Percentiles rank a stretch among this genome's conserved stretches.
Evolutionary conservation across 345 rosid species (phyloP).

Genomic region (Citrus trifoliata): DNA sequence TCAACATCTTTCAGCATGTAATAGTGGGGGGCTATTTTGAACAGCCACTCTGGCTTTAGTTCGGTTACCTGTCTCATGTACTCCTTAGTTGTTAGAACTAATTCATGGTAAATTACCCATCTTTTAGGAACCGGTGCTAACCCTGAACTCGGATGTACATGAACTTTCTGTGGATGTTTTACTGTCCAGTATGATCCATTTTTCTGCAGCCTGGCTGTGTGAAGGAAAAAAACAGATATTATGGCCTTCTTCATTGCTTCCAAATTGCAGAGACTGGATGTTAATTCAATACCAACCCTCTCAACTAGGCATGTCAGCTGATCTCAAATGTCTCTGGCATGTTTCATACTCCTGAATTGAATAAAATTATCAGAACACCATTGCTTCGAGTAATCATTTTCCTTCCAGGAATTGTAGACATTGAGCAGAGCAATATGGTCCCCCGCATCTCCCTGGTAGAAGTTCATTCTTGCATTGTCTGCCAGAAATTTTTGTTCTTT

Average conservation of each 20-base stretch:
- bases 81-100: constrained; percentile 89
- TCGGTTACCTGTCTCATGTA: constrained; percentile 96
- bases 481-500: constrained; percentile 94
- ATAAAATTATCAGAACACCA: constrained; percentile 98
- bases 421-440: constrained; percentile 89
- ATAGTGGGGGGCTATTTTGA: constrained; percentile 90
- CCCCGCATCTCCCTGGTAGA: constrained; percentile 83
- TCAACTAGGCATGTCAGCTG: constrained; percentile 92
- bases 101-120: constrained; percentile 90
- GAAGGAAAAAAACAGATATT: constrained; percentile 86
- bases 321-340: constrained; percentile 92
- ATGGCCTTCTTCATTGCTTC: constrained; percentile 79
- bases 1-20: constrained; percentile 95
- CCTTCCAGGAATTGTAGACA: constrained; percentile 95
- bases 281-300: constrained; percentile 87
- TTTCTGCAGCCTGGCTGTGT: constrained; percentile 84
- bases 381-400: constrained; percentile 91
- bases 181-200: constrained; percentile 87
- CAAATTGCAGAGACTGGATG: constrained; percentile 56
- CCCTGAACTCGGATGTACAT: constrained; percentile 94
- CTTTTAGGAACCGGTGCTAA: constrained; percentile 87
- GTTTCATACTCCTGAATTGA: constrained; percentile 96
- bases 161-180: constrained; percentile 89
- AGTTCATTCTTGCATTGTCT: constrained; percentile 90
- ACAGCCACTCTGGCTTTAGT: constrained; percentile 96